Base-by-base conservation (phyloP, 208 protist species). In the Vickermania spadyakhi region DNA sequence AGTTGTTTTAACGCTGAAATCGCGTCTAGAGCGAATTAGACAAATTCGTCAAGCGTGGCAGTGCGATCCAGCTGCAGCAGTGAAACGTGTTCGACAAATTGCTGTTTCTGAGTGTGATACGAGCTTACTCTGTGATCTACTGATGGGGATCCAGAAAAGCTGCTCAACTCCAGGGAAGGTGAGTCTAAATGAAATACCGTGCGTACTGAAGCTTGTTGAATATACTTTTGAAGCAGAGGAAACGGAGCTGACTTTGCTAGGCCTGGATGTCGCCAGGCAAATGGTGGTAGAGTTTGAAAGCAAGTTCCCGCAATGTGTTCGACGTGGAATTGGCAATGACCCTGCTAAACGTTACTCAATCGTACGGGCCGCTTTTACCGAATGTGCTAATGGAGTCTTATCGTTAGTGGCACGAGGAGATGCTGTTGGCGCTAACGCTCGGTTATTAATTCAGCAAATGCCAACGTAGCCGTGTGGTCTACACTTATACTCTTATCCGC, bases 131-230 rank as follows among this genome's bases (percentile, higher is more conserved):
- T 72, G 72, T n/a, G 86, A 93, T 59, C 77, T 93, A 62, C 64
- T 93, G 28, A 72, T 59, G 7, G 60, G 66, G 22, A 78, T 90
- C 74, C 86, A 90, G 66, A 70, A 90, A 62, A 68, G 79, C 49
- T n/a, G n/a, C n/a, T n/a, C n/a, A 45, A 81, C 89, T 73, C 81
- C 81, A 60, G 86, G 90, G 29, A 78, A 79, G 41, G 58, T 93
- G 49, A 61, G 60, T 7, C 55, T 76, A 4, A 80, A 79, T 29
- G 70, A 63, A 25, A 61, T 90, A 18, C 65, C 79, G 1, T 70
- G 70, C 31, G 59, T 93, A 28, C 65, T 90, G 21, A 73, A 86
- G 23, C 28, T 93, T 14, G 28, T 91, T 14, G 28, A 66, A 22
- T 73, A 67, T 57, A 70, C 77, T 2, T 68, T 93, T 11, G 63